Evolutionary conservation across 75 land plant species (phyloP).

Genomic region (Pseudotsuga menziesii): DNA sequence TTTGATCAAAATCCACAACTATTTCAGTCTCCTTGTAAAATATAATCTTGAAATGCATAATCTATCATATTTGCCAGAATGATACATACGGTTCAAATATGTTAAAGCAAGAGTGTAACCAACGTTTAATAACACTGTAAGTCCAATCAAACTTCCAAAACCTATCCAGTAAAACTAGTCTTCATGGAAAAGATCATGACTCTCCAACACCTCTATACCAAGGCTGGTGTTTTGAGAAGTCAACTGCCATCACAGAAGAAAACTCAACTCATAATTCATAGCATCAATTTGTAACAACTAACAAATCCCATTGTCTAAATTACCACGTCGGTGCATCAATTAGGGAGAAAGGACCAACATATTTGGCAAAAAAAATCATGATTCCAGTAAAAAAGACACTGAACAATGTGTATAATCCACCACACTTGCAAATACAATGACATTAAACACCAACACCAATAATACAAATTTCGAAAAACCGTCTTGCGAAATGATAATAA

Average conservation of each 20-base stretch:
- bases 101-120: constrained; percentile 35
- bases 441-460: too few species aligned
- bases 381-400: too few species aligned
- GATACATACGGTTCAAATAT: constrained; percentile 26
- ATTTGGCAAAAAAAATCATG: too few species aligned
- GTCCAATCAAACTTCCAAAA: constrained; percentile 19
- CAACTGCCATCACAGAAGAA: background rate
- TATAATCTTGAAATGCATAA: background rate
- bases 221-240: constrained; percentile 14
- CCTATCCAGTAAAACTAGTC: constrained; percentile 39
- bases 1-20: background rate
- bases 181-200: constrained; percentile 7
- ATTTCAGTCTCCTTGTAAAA: background rate
- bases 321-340: too few species aligned
- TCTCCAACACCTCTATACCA: constrained; percentile 18
- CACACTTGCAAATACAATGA: too few species aligned
- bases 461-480: too few species aligned
- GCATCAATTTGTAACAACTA: too few species aligned
- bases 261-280: background rate
- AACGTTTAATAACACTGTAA: constrained; percentile 23
- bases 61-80: background rate
- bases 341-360: too few species aligned
- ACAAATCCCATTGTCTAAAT: too few species aligned
- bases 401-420: too few species aligned
- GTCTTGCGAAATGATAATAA: too few species aligned